Evolutionary conservation across 1,284 basidiomycete genomes (phyloP).

Genomic region (Marasmius tenuissimus): DNA sequence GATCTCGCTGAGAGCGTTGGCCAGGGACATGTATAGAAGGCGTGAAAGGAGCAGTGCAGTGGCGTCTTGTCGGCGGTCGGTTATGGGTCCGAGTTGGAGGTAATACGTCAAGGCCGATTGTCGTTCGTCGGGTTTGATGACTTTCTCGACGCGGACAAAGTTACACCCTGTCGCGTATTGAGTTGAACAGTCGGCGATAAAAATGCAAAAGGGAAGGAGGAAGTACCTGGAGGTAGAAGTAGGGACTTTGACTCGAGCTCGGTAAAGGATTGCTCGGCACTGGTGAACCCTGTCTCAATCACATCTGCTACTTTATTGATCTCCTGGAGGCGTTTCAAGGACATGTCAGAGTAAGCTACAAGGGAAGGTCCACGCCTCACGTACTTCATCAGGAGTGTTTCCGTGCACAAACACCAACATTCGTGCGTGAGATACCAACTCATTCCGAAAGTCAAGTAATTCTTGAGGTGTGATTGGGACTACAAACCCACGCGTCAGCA

Average conservation of each 20-base stretch:
- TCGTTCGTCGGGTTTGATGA: neutral
- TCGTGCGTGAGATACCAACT: neutral
- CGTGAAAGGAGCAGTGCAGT: neutral
- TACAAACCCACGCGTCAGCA: neutral
- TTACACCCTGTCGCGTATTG: neutral
- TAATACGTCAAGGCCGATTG: constrained; percentile 1
- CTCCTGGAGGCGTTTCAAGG: neutral
- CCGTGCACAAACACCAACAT: neutral
- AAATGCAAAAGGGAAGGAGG: neutral
- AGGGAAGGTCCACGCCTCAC: neutral
- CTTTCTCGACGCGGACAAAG: neutral
- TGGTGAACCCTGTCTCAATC: neutral
- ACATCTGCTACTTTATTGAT: neutral
- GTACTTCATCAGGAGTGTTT: neutral
- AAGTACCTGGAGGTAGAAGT: neutral
- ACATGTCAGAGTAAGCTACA: neutral
- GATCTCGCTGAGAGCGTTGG: neutral
- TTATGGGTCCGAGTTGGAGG: neutral
- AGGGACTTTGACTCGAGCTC: neutral
- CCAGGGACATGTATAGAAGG: neutral
- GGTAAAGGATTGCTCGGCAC: neutral
- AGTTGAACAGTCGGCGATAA: neutral
- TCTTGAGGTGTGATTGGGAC: neutral
- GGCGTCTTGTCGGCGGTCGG: neutral
- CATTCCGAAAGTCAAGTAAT: neutral